Evolutionary conservation across 768 basidiomycete genomes (phyloP).

Genomic region (Boletus reticulatus): DNA sequence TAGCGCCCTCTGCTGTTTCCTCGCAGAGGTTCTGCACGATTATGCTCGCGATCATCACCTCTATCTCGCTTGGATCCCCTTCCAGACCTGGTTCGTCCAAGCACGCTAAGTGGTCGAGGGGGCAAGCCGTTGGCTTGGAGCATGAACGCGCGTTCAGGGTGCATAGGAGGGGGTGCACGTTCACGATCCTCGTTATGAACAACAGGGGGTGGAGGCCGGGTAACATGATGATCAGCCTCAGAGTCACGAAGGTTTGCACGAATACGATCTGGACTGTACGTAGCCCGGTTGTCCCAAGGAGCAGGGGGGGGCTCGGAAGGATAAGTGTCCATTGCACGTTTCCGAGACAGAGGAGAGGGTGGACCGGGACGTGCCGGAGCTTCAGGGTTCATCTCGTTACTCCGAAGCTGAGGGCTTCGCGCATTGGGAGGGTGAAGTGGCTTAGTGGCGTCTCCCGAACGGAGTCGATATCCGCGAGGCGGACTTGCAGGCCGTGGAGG

Average conservation of each 20-base stretch:
- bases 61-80: constrained; percentile 21
- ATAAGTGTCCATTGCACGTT: constrained; percentile 7
- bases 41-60: constrained; percentile 17
- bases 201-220: neutral
- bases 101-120: constrained; percentile 23
- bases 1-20: constrained; percentile 3
- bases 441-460: constrained; percentile 7
- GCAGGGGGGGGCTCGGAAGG: constrained; percentile 3
- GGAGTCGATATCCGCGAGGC: constrained; percentile 8
- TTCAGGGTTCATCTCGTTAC: constrained; percentile 5
- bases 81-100: constrained; percentile 13
- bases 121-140: constrained; percentile 29
- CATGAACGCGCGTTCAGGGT: constrained; percentile 32
- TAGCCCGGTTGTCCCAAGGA: constrained; percentile 8
- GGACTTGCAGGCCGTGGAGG: constrained; percentile 24
- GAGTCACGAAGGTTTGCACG: constrained; percentile 12
- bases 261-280: constrained; percentile 5
- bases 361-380: constrained; percentile 2
- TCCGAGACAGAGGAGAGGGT: constrained; percentile 5
- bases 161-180: constrained; percentile 20
- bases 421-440: neutral
- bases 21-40: constrained; percentile 22
- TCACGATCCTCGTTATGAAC: constrained; percentile 8
- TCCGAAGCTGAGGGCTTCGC: neutral
- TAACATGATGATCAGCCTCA: neutral